Evolutionary conservation across 192 early-diverging fungal species (phyloP).

Genomic region (Tieghemiomyces parasiticus): DNA sequence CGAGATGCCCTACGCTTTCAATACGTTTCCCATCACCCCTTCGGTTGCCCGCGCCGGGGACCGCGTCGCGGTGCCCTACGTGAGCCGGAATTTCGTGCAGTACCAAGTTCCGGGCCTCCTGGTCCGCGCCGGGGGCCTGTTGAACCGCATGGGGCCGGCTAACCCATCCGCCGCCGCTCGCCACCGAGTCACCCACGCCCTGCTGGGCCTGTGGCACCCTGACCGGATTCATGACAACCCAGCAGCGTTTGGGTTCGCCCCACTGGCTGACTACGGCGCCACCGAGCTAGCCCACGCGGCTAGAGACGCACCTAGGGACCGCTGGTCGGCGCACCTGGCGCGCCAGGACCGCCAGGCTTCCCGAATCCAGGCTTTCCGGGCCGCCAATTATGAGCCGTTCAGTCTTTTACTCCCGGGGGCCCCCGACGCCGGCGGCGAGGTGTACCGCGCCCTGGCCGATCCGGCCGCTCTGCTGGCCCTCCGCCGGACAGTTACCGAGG

Average conservation of each 20-base stretch:
- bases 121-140: constrained; percentile 44
- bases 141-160: constrained; percentile 22
- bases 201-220: constrained; percentile 41
- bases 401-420: not conserved
- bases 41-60: constrained; percentile 46
- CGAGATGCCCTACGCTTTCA: constrained; percentile 47
- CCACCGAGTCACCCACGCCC: constrained; percentile 25
- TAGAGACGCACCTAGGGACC: constrained; percentile 18
- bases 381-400: not conserved
- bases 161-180: constrained; percentile 27
- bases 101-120: constrained; percentile 50
- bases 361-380: not conserved
- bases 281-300: constrained; percentile 27
- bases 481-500: constrained; percentile 1
- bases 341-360: constrained; percentile 1
- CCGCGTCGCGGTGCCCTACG: constrained; percentile 38
- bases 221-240: constrained; percentile 25
- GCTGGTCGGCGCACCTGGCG: constrained; percentile 27
- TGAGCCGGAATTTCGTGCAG: constrained; percentile 40
- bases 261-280: constrained; percentile 32
- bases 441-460: not conserved
- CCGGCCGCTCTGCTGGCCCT: not conserved
- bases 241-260: constrained; percentile 38
- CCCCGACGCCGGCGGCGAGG: not conserved
- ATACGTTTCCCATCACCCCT: constrained; percentile 37